A percentile compares a stretch with the other conserved stretches of the same genome.
Conservation (phyloP, 805 yeast species). For the Yamadazyma olivae region DNA sequence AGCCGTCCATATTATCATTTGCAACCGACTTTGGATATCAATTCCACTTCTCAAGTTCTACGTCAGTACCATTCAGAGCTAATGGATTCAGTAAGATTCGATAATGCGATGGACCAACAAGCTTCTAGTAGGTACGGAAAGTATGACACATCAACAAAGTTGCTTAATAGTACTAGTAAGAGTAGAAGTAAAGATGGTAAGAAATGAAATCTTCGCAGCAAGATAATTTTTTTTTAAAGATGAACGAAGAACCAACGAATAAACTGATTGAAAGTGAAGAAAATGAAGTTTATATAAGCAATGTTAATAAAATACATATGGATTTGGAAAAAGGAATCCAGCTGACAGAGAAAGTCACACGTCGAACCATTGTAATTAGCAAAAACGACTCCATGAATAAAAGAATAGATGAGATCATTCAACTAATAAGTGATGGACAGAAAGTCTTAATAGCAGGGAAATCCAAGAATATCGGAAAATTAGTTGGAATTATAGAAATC, state of each 20-base stretch:
- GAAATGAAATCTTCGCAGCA: neutral
- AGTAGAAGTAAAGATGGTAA: slow-evolving; percentile 11
- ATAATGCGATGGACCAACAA: slow-evolving; percentile 12
- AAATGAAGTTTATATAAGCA: too few species aligned
- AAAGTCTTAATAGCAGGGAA: slow-evolving; percentile 8
- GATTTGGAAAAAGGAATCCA: too few species aligned
- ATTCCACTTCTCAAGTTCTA: slow-evolving; percentile 15
- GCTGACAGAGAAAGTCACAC: too few species aligned
- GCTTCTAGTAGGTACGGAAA: slow-evolving; percentile 19
- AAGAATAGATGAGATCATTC: slow-evolving; percentile 8
- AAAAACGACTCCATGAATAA: slow-evolving; percentile 11
- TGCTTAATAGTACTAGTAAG: slow-evolving; percentile 15
- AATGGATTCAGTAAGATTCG: slow-evolving; percentile 20
- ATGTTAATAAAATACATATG: too few species aligned
- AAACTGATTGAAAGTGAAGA: neutral
- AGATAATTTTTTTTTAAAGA: too few species aligned
- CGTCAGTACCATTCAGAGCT: slow-evolving; percentile 19
- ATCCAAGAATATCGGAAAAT: slow-evolving; percentile 7
- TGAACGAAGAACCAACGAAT: neutral
- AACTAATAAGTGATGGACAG: neutral
- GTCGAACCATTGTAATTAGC: slow-evolving; percentile 3
- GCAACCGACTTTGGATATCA: slow-evolving; percentile 16
- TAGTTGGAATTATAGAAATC: slow-evolving; percentile 11
- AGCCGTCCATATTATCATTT: slow-evolving; percentile 16
- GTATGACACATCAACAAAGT: slow-evolving; percentile 19